phyloP scores from a whole-genome alignment of 2,329 filamentous ascomycete genomes.

The Epichloe scottii region DNA sequence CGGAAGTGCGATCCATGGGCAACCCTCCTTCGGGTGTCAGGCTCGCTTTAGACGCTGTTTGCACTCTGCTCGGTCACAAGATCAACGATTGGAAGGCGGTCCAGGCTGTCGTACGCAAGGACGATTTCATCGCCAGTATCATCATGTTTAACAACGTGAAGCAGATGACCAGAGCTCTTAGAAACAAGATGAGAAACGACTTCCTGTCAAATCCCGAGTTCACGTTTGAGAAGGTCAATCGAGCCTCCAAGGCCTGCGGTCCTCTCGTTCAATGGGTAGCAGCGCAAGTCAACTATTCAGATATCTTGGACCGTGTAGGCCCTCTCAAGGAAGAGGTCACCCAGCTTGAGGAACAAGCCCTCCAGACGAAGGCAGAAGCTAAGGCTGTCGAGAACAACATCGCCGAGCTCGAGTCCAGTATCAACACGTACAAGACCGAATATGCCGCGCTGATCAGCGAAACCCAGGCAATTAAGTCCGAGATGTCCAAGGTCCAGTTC shows the following conservation, averaged over 20 bases:
- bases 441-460: conserved; percentile 94
- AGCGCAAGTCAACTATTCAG: conserved; percentile 95
- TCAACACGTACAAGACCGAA: conserved; percentile 89
- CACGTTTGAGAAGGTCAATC: conserved; percentile 90
- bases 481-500: conserved; percentile 93
- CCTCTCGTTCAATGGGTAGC: conserved; percentile 94
- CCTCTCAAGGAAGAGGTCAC: conserved; percentile 84
- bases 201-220: conserved; percentile 91
- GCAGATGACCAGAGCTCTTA: conserved; percentile 76
- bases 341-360: conserved; percentile 72
- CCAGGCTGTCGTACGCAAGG: conserved; percentile 73
- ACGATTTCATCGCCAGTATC: conserved; percentile 97
- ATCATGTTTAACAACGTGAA: conserved; percentile 93
- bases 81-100: conserved; percentile 86
- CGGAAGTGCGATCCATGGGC: conserved; percentile 93
- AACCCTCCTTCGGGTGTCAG: conserved; percentile 85
- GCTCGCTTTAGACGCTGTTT: conserved; percentile 90
- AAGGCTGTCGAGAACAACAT: conserved; percentile 86
- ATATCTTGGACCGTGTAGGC: conserved; percentile 87
- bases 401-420: conserved; percentile 71
- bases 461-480: conserved; percentile 90
- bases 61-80: conserved; percentile 83
- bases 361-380: conserved; percentile 88
- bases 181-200: conserved; percentile 83
- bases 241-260: conserved; percentile 91